Evolutionary conservation across 129 eudicot species (phyloP).

Genomic region (Helianthus tuberosus): DNA sequence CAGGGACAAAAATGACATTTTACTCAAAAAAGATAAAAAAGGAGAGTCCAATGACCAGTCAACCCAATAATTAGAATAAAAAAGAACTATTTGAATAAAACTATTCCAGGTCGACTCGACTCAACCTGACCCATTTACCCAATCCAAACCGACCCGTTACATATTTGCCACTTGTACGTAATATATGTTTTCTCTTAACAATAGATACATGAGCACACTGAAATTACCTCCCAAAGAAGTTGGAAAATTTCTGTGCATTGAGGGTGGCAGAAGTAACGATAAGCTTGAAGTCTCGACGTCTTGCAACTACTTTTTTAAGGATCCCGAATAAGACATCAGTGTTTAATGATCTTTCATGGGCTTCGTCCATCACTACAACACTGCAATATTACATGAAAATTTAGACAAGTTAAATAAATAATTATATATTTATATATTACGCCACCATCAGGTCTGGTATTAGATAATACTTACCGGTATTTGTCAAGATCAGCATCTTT

Average conservation of each 20-base stretch:
- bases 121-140: not conserved
- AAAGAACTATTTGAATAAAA: not conserved
- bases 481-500: constrained; percentile 78
- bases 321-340: constrained; percentile 73
- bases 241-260: constrained; percentile 68
- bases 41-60: no score
- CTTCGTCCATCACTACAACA: constrained; percentile 77
- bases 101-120: not conserved
- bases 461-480: constrained; percentile 49
- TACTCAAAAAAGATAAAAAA: no score
- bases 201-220: not conserved
- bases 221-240: constrained; percentile 65
- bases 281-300: constrained; percentile 75
- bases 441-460: not conserved
- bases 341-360: constrained; percentile 73
- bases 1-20: no score
- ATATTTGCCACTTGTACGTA: not conserved
- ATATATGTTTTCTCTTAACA: not conserved
- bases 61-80: not conserved
- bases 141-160: not conserved
- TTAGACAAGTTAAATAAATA: not conserved
- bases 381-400: constrained; percentile 34
- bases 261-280: constrained; percentile 78
- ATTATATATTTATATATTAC: not conserved
- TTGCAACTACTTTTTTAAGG: constrained; percentile 68